phyloP scores from a whole-genome alignment of 768 basidiomycete species.

The Russula foetens region DNA sequence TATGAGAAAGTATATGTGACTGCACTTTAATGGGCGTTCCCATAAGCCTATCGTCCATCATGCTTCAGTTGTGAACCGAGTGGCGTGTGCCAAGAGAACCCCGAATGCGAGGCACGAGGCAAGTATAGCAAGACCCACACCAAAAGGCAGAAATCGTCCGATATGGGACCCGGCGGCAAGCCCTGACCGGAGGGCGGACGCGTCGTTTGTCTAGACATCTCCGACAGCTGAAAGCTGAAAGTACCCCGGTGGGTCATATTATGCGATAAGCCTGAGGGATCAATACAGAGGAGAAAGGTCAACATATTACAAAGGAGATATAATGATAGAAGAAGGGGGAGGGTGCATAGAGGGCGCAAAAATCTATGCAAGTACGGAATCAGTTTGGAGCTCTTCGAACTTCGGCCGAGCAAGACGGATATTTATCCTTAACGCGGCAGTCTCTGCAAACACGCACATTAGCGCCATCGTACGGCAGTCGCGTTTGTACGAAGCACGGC shows the following conservation, averaged over 20 bases:
- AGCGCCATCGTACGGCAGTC: slow-evolving; percentile 15
- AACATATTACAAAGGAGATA: slow-evolving; percentile 10
- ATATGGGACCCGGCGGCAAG: neutral
- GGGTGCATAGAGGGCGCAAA: neutral
- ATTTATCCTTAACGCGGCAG: slow-evolving; percentile 81
- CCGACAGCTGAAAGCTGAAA: neutral
- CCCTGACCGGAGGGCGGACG: neutral
- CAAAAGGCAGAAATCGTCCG: neutral
- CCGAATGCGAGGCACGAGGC: too few relatives aligned
- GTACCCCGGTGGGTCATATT: neutral
- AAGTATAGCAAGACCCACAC: neutral
- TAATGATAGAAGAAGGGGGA: slow-evolving; percentile 6
- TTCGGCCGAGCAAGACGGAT: slow-evolving; percentile 79
- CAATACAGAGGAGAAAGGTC: neutral
- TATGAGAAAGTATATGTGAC: too few relatives aligned
- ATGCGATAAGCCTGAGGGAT: neutral
- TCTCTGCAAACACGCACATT: slow-evolving; percentile 47
- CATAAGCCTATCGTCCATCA: neutral
- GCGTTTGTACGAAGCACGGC: neutral
- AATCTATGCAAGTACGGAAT: slow-evolving; percentile 29
- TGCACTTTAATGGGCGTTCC: neutral
- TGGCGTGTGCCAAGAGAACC: too few relatives aligned
- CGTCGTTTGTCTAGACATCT: neutral
- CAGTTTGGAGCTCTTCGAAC: slow-evolving; percentile 84
- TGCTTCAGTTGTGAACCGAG: neutral